These are phyloP conservation scores for Collybia sordida DNA, from an alignment of 768 basidiomycete species.

Conservation along the genomic window DNA sequence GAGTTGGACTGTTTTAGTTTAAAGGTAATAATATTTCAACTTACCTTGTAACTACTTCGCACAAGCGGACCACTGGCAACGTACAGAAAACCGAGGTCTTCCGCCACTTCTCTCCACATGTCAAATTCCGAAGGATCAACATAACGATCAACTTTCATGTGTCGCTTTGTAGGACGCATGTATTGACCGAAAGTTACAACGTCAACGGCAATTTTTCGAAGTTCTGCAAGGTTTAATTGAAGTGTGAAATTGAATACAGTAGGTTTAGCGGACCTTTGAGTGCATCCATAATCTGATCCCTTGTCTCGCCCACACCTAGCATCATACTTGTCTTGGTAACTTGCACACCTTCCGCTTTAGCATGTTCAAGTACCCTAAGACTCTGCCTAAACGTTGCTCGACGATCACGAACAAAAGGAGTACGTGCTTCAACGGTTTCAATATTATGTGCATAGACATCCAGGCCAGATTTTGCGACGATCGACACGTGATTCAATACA, in stretches of 20 bases:
- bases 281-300: conserved; percentile 78
- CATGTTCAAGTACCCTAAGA: conserved; percentile 75
- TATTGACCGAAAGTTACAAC: conserved; percentile 99
- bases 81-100: conserved; percentile 94
- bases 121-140: conserved; percentile 94
- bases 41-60: conserved; percentile 94
- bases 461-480: conserved; percentile 89
- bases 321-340: conserved; percentile 99
- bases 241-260: too few species aligned
- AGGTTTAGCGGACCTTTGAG: conserved; percentile 63
- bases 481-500: conserved; percentile 65
- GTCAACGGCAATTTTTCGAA: conserved; percentile 86
- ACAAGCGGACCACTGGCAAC: conserved; percentile 97
- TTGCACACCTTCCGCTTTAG: conserved; percentile 79
- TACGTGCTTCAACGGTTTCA: conserved; percentile 92
- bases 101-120: conserved; percentile 85
- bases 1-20: conserved; percentile 3
- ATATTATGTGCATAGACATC: conserved; percentile 99
- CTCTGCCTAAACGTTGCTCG: conserved; percentile 90
- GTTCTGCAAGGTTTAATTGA: conserved; percentile 49
- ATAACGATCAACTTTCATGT: conserved; percentile 99
- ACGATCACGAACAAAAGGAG: conserved; percentile 93
- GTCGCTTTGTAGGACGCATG: conserved; percentile 97
- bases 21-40: conserved; percentile 13
- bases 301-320: conserved; percentile 93